Conservation (phyloP, 306 rosid species). For the Crotalaria pallida region DNA sequence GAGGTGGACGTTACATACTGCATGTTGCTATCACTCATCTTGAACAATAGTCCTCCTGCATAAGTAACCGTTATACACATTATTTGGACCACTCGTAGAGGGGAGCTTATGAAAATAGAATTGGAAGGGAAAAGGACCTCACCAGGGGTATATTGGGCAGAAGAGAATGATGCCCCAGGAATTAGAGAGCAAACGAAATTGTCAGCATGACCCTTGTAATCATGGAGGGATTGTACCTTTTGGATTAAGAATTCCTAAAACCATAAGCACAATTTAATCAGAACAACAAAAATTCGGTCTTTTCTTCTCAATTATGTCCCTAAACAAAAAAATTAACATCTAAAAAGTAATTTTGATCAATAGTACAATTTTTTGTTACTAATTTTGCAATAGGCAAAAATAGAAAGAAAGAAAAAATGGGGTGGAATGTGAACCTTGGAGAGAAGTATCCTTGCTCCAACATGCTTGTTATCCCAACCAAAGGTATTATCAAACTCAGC, state of each 20-base stretch:
- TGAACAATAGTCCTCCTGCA: conserved; percentile 89
- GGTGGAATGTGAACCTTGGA: conserved; percentile 61
- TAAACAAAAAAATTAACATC: no score
- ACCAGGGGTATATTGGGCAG: conserved; percentile 92
- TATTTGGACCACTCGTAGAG: conserved; percentile 36
- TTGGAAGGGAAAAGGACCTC: background rate
- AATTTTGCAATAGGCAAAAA: background rate
- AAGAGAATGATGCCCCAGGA: conserved; percentile 74
- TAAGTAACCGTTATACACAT: conserved; percentile 41
- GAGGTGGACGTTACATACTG: conserved; percentile 96
- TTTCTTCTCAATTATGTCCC: no score
- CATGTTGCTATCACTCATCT: conserved; percentile 86
- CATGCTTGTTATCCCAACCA: conserved; percentile 99
- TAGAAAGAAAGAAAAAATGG: background rate
- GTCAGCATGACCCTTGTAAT: conserved; percentile 87
- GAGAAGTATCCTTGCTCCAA: conserved; percentile 91
- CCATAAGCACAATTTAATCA: background rate
- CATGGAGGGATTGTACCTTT: conserved; percentile 68
- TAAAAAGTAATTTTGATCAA: background rate
- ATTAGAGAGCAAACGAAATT: conserved; percentile 80
- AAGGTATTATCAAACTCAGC: conserved; percentile 78
- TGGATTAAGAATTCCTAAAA: conserved; percentile 80
- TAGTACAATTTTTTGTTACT: background rate
- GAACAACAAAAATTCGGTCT: no score
- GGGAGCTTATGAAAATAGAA: background rate